phyloP scores from a whole-genome alignment of 148 eudicot genomes.

The Rhododendron molle region DNA sequence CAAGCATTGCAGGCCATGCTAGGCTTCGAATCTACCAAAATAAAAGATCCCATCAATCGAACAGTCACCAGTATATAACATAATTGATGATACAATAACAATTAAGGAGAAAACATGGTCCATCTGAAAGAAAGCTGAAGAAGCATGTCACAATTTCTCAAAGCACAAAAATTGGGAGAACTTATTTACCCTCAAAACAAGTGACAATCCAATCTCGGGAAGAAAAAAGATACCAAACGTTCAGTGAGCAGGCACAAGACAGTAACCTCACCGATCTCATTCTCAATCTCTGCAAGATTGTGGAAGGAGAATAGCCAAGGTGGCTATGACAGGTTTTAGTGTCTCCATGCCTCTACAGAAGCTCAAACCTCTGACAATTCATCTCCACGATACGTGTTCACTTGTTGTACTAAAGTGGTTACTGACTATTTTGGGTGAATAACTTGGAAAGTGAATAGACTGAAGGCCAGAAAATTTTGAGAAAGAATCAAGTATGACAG shows the following conservation, averaged over 20 bases:
- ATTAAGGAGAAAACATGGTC: constrained; percentile 1
- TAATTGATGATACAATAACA: neutral
- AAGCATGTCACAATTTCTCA: neutral
- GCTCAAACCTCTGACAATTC: neutral
- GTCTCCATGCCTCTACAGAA: neutral
- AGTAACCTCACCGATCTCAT: neutral
- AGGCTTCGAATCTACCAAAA: constrained; percentile 77
- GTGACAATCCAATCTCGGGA: neutral
- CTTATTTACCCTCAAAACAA: neutral
- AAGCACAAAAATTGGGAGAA: neutral
- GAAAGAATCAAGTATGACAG: neutral
- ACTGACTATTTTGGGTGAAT: neutral
- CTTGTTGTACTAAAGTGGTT: neutral
- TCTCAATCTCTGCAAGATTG: neutral
- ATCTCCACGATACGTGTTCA: neutral
- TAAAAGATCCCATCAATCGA: constrained; percentile 6
- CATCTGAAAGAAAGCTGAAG: neutral
- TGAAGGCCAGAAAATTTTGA: neutral
- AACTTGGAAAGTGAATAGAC: neutral
- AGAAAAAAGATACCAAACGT: neutral
- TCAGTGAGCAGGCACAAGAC: neutral
- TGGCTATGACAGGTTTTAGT: neutral
- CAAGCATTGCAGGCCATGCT: constrained; percentile 97
- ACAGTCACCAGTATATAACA: neutral
- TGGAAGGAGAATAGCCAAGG: neutral